Percentiles rank a stretch among this genome's conserved stretches.
Evolutionary conservation across 2,329 filamentous ascomycete genomes (phyloP).

Genomic region (Madurella fahalii): DNA sequence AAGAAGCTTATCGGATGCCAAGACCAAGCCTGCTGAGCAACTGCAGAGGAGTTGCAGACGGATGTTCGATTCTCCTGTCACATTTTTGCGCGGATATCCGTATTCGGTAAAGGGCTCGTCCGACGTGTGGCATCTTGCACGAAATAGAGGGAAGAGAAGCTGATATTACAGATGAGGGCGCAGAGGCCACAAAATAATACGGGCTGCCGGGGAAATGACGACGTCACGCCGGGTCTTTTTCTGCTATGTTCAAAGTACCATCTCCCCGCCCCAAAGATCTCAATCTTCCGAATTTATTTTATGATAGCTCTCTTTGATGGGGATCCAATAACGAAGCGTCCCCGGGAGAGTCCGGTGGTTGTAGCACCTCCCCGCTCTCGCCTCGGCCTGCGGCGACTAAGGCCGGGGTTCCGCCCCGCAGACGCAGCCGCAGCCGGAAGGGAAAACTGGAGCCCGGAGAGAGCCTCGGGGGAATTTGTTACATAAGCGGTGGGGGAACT

Average conservation of each 20-base stretch:
- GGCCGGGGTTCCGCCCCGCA: neutral
- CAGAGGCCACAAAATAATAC: neutral
- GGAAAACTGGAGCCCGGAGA: too few relatives aligned
- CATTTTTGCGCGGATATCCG: neutral
- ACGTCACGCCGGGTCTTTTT: too few relatives aligned
- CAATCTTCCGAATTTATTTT: too few relatives aligned
- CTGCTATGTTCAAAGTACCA: too few relatives aligned
- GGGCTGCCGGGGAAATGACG: neutral
- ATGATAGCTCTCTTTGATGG: too few relatives aligned
- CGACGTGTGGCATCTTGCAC: neutral
- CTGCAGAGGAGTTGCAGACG: neutral
- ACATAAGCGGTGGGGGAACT: too few relatives aligned
- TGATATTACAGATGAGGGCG: neutral
- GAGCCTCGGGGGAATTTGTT: too few relatives aligned
- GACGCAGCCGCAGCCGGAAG: neutral
- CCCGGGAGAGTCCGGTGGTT: too few relatives aligned
- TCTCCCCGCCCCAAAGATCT: too few relatives aligned
- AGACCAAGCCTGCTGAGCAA: neutral
- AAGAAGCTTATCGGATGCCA: conserved; percentile 17
- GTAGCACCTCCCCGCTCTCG: too few relatives aligned
- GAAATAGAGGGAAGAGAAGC: neutral
- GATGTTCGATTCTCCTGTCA: too few relatives aligned
- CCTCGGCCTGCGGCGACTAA: neutral
- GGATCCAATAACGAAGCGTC: too few relatives aligned
- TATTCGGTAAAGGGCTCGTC: neutral